Conservation (phyloP, 306 rosid genomes). For the Rubus idaeus region DNA sequence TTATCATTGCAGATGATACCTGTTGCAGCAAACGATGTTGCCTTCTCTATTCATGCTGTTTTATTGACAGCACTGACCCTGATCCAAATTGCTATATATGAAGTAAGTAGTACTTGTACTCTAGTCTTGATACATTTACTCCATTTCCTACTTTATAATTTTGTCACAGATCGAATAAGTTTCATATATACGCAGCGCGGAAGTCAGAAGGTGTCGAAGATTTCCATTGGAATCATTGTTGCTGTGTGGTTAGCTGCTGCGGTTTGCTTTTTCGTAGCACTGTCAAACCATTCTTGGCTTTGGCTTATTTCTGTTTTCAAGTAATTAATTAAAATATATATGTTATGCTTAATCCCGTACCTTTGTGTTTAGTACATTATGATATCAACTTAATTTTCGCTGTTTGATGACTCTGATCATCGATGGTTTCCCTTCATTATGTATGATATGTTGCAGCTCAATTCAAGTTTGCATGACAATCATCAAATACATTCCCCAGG, state of each 20-base stretch:
- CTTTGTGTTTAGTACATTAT: background rate
- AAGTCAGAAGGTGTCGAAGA: conserved; percentile 65
- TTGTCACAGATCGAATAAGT: background rate
- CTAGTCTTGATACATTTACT: background rate
- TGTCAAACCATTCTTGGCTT: conserved; percentile 73
- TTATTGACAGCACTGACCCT: conserved; percentile 62
- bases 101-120: conserved; percentile 38
- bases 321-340: conserved; percentile 31
- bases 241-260: conserved; percentile 65
- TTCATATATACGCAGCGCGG: conserved; percentile 58
- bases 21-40: conserved; percentile 91
- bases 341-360: conserved; percentile 8
- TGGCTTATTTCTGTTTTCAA: conserved; percentile 79
- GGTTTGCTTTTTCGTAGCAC: conserved; percentile 64
- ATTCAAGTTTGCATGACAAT: conserved; percentile 80
- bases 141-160: background rate
- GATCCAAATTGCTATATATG: conserved; percentile 74
- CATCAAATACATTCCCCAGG: conserved; percentile 93
- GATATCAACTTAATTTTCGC: background rate
- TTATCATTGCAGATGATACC: conserved; percentile 79
- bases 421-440: conserved; percentile 4
- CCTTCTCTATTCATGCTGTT: conserved; percentile 88
- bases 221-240: conserved; percentile 42
- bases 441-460: conserved; percentile 51
- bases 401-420: background rate